Percentiles rank a stretch among this genome's conserved stretches.
Evolutionary conservation across 208 protist genomes (phyloP).

Genomic region (Leishmania amazonensis): DNA sequence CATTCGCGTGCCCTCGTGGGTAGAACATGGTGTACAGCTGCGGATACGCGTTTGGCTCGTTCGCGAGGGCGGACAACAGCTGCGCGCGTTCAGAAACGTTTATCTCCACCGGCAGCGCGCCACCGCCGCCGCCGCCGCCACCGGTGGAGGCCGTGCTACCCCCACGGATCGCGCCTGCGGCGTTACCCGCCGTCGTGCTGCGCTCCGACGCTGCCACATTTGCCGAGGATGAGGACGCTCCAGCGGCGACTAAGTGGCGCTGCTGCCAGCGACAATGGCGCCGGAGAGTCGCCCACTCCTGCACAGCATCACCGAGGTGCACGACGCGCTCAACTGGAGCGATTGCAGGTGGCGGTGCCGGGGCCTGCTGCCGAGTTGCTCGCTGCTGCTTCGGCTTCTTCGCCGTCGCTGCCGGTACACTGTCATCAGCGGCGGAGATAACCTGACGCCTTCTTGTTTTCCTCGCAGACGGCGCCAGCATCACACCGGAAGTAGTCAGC

Average conservation of each 20-base stretch:
- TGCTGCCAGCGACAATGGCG: slow-evolving; percentile 10
- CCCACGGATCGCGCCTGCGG: not conserved
- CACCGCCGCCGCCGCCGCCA: not conserved
- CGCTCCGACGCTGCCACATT: not conserved
- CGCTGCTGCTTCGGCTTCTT: not conserved
- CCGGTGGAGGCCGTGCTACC: not conserved
- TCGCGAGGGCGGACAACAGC: slow-evolving; percentile 18
- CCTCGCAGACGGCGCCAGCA: not conserved
- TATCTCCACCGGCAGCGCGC: slow-evolving; percentile 14
- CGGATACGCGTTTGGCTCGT: slow-evolving; percentile 17
- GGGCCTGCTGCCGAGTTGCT: not conserved
- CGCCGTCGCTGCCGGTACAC: not conserved
- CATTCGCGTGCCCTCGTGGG: slow-evolving; percentile 5
- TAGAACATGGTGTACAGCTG: slow-evolving; percentile 34
- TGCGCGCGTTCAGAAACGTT: slow-evolving; percentile 18
- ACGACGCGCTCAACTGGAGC: slow-evolving; percentile 5
- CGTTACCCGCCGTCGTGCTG: not conserved
- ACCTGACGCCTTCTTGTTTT: not conserved
- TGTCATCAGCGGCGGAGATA: not conserved
- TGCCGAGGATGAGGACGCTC: not conserved
- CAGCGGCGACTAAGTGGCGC: not conserved
- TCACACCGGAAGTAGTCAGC: not conserved
- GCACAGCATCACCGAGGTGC: slow-evolving; percentile 3
- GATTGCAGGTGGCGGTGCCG: not conserved
- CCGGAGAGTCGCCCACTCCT: slow-evolving; percentile 22